Base-by-base conservation (phyloP, 345 rosid species). In the Citrus inodora region DNA sequence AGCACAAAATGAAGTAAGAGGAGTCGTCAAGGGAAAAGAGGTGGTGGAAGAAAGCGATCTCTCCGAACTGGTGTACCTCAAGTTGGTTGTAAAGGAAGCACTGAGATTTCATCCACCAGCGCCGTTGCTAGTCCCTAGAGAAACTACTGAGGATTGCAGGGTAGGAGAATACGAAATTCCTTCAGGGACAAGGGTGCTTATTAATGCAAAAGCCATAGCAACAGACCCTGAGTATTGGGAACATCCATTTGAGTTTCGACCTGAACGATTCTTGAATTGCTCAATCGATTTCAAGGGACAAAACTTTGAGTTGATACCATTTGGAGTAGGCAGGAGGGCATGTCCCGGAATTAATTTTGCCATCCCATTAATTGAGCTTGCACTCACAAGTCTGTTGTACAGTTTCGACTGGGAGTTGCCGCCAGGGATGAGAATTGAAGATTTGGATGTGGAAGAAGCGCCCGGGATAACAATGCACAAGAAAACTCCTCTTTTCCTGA, bases 281-380 rank as follows among this genome's bases (percentile, higher is more conserved):
- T 48, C 85, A 4, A 22, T 87, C 17, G 93, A 93, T 75, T 90
- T 81, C 60, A 88, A 21, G 60, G 93, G 94, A 35, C 77, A 84
- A 46, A 59, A 88, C 71, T 93, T 79, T 35, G 91, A 90, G 80
- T 21, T 87, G 6, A 75, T 88, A 28, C 91, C 95, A 2, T 91
- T 93, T 55, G 94, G 95, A 25, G 74, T 84, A 4, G 94, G 97
- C 4, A 80, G 97, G 25, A 82, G 95, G 42, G 86, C 84, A 22
- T 91, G 95, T 59, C 95, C 95, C 0, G 95, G 92, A n/a, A 67
- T 80, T 1, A 80, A 77, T 35, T 82, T 91, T 8, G 89, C 83
- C 2, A 42, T 81, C 17, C 65, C 75, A 63, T 22, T 88, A 56
- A 69, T 91, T 37, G 87, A 88, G 76, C 82, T 89, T 10, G 69